phyloP scores from a whole-genome alignment of 164 flowering plant genomes.

The Piper betle region DNA sequence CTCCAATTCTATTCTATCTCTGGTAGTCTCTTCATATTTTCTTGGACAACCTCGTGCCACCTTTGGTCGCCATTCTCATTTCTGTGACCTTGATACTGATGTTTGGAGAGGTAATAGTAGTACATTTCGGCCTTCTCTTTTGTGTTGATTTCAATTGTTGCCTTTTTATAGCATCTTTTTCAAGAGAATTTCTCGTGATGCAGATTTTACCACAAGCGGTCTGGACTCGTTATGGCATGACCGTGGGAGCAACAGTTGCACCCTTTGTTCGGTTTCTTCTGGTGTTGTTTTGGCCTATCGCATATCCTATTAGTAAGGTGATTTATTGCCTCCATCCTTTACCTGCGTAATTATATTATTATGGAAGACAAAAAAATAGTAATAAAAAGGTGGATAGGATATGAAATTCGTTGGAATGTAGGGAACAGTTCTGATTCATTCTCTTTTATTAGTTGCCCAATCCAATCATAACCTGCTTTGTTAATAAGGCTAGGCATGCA shows the following conservation, averaged over 20 bases:
- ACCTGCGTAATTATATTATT: not conserved
- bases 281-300: constrained; percentile 32
- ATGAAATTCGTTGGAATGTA: no score
- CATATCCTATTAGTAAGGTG: constrained; percentile 76
- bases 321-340: not conserved
- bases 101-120: constrained; percentile 49
- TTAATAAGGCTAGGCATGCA: no score
- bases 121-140: not conserved
- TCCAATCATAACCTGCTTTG: no score
- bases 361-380: no score
- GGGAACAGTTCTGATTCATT: no score
- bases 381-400: no score
- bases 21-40: constrained; percentile 57
- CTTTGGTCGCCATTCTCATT: constrained; percentile 52
- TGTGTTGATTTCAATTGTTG: not conserved
- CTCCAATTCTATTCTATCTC: not conserved
- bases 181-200: no score
- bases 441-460: no score
- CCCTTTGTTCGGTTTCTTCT: constrained; percentile 41
- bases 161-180: not conserved
- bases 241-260: constrained; percentile 47
- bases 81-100: constrained; percentile 60
- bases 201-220: constrained; percentile 70
- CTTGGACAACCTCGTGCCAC: constrained; percentile 44
- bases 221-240: constrained; percentile 54